A percentile compares a stretch with the other conserved stretches of the same genome.
Evolutionary conservation across 2,329 filamentous ascomycete genomes (phyloP).

Genomic region (Colletotrichum cereale): DNA sequence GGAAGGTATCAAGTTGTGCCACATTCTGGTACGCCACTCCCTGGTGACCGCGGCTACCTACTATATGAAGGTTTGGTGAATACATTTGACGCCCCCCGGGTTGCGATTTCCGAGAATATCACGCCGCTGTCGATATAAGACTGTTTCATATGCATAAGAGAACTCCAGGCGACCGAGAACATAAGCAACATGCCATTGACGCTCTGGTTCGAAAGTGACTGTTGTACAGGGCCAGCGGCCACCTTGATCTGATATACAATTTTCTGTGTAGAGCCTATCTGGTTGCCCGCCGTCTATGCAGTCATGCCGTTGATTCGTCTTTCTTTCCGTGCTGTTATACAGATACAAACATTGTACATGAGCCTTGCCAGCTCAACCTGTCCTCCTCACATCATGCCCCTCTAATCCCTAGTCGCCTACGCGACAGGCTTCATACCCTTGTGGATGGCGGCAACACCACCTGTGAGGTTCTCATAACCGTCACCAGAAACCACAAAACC

Average conservation of each 20-base stretch:
- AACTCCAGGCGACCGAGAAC: background rate
- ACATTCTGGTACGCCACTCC: too few species aligned
- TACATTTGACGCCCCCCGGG: too few species aligned
- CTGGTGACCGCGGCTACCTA: too few species aligned
- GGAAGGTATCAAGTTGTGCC: too few species aligned
- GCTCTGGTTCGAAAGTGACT: background rate
- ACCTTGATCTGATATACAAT: slow-evolving; percentile 23
- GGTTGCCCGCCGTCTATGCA: slow-evolving; percentile 11
- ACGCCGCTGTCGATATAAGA: background rate
- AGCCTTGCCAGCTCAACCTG: slow-evolving; percentile 10
- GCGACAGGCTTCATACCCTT: slow-evolving; percentile 87
- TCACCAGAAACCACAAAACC: slow-evolving; percentile 87
- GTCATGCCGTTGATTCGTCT: background rate
- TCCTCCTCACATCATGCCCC: background rate
- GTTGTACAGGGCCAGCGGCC: slow-evolving; percentile 21
- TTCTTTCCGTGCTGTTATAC: slow-evolving; percentile 29
- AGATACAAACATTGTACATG: slow-evolving; percentile 32
- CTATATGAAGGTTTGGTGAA: too few species aligned
- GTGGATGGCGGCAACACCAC: slow-evolving; percentile 95
- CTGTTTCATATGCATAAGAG: background rate
- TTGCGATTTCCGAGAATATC: too few species aligned
- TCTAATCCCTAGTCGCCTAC: background rate
- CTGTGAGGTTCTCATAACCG: slow-evolving; percentile 91
- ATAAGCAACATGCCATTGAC: too few species aligned
- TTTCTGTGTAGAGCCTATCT: slow-evolving; percentile 22